phyloP scores from a whole-genome alignment of 495 filamentous ascomycete genomes.

The Coniosporium apollinis region DNA sequence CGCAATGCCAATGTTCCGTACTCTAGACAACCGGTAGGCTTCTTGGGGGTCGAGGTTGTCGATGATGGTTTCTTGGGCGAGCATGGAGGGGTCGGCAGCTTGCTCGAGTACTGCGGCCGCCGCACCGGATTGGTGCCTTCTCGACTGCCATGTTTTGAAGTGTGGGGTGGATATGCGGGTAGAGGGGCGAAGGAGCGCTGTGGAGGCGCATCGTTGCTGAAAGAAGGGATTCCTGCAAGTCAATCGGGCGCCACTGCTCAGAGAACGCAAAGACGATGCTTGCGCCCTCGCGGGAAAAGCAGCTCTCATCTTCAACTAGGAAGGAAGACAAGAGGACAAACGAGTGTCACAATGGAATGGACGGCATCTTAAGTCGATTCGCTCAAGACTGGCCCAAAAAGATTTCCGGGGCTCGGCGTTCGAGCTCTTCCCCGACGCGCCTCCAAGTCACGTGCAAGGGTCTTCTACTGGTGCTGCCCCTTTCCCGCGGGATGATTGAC shows the following conservation, averaged over 20 bases:
- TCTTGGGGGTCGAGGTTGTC: conserved; percentile 60
- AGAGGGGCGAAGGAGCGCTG: conserved; percentile 1
- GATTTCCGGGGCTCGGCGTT: too few species aligned
- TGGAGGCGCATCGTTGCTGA: conserved; percentile 1
- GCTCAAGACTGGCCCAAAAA: too few species aligned
- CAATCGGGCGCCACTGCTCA: neutral
- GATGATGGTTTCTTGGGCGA: conserved; percentile 54
- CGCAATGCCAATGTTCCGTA: conserved; percentile 98
- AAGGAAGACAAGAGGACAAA: too few species aligned
- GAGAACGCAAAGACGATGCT: neutral
- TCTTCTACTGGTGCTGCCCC: too few species aligned
- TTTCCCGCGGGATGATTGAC: too few species aligned
- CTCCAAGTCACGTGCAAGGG: too few species aligned
- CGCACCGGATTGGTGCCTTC: conserved; percentile 15
- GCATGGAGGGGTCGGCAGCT: conserved; percentile 38
- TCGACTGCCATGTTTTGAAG: conserved; percentile 2
- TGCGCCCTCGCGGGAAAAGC: neutral
- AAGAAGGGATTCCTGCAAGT: neutral
- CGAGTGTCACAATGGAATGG: too few species aligned
- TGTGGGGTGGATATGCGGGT: neutral
- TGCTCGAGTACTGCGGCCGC: conserved; percentile 37
- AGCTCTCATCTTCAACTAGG: too few species aligned
- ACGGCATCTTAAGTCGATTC: too few species aligned
- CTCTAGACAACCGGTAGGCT: conserved; percentile 51
- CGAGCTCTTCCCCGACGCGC: too few species aligned